Conservation (phyloP, 2,329 filamentous ascomycete genomes). For the Trichoderma endophyticum region DNA sequence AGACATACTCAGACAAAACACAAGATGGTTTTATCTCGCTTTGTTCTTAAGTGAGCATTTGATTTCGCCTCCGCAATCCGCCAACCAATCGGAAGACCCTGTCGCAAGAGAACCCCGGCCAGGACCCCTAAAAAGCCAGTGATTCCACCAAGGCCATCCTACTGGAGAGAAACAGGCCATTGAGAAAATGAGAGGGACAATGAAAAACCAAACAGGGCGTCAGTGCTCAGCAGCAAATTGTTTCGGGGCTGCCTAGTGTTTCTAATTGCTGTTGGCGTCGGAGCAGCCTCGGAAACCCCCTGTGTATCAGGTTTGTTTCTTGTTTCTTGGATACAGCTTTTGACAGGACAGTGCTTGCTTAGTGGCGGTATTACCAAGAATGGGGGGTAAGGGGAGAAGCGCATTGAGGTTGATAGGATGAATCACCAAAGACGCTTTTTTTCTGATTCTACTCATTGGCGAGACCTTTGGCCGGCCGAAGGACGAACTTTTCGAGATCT, state of each 20-base stretch:
- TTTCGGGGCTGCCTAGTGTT: neutral
- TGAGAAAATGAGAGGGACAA: neutral
- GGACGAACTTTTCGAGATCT: neutral
- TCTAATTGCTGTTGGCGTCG: neutral
- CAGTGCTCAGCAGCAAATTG: neutral
- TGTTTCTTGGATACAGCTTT: neutral
- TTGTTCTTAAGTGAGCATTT: neutral
- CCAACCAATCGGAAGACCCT: constrained; percentile 1
- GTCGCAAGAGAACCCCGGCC: neutral
- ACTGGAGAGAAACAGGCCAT: neutral
- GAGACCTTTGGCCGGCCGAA: neutral
- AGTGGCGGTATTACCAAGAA: neutral
- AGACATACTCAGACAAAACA: neutral
- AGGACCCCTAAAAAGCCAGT: neutral
- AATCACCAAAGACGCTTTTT: neutral
- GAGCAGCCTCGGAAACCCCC: neutral
- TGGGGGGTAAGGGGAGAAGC: neutral
- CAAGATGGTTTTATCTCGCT: neutral
- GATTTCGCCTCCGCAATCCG: neutral
- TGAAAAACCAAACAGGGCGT: neutral
- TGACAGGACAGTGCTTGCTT: neutral
- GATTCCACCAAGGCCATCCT: neutral
- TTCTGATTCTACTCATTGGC: neutral
- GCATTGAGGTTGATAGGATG: neutral
- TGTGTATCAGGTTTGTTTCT: constrained; percentile 13